These are phyloP conservation scores for Diaporthe sp. DNA, from an alignment of 2,329 filamentous ascomycete species.

Conservation along the genomic window DNA sequence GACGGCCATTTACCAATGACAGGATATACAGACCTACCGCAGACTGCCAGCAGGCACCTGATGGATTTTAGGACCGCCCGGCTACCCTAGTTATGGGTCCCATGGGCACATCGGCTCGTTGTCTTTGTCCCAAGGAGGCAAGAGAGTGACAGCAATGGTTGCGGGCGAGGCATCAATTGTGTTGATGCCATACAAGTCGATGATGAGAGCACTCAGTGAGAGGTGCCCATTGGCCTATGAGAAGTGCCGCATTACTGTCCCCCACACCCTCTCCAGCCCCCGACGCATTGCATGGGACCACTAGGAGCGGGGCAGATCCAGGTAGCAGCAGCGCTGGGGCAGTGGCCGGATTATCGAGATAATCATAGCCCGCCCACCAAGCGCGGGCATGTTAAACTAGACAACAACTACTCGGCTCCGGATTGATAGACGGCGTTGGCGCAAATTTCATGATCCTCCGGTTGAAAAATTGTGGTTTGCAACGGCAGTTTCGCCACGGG, in stretches of 20 bases:
- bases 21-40: not conserved
- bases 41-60: not conserved
- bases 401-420: not conserved
- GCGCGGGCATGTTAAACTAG: not conserved
- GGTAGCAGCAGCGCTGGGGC: not conserved
- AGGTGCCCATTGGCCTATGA: conserved; percentile 31
- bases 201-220: conserved; percentile 34
- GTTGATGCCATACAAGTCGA: conserved; percentile 37
- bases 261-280: conserved; percentile 23
- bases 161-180: conserved; percentile 40
- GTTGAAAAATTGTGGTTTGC: not conserved
- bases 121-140: conserved; percentile 27
- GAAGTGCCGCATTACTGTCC: conserved; percentile 31
- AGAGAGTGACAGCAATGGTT: not conserved
- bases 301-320: conserved; percentile 26
- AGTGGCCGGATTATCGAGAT: conserved; percentile 32
- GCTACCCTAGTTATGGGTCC: not conserved
- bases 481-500: not conserved
- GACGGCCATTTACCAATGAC: not conserved
- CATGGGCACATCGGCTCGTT: not conserved
- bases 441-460: not conserved
- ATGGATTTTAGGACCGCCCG: not conserved
- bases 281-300: conserved; percentile 15
- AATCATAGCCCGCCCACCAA: conserved; percentile 16
- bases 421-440: not conserved